Conservation (phyloP, 176 grass and related monocot genomes). For the Alloteropsis semialata region DNA sequence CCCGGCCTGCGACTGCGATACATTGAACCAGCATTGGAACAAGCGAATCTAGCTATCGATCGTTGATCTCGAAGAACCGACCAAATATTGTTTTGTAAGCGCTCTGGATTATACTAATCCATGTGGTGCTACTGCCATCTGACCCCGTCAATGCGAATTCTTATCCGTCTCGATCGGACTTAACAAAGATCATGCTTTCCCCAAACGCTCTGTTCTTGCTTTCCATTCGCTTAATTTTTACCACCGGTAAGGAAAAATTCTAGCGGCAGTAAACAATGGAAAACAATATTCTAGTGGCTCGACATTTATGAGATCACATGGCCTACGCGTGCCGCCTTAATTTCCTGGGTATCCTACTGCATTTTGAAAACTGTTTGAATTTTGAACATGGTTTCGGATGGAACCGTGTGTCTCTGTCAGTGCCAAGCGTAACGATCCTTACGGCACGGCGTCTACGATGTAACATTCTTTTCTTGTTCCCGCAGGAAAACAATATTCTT, state of each 20-base stretch:
- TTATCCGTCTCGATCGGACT: slow-evolving; percentile 27
- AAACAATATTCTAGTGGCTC: neutral
- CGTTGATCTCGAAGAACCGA: slow-evolving; percentile 43
- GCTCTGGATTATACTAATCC: neutral
- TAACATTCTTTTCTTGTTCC: slow-evolving; percentile 28
- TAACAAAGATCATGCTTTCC: slow-evolving; percentile 1
- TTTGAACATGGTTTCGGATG: neutral
- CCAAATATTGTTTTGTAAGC: neutral
- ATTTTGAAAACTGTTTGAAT: neutral
- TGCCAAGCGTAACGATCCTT: neutral
- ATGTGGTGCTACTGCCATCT: neutral
- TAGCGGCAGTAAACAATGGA: neutral
- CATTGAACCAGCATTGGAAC: slow-evolving; percentile 28
- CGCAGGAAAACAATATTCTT: neutral
- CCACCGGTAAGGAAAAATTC: neutral
- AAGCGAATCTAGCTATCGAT: slow-evolving; percentile 1
- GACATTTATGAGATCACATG: slow-evolving; percentile 52
- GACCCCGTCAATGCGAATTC: slow-evolving; percentile 25
- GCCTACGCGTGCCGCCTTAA: slow-evolving; percentile 13
- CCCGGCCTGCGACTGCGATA: slow-evolving; percentile 9
- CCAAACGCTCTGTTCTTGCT: neutral
- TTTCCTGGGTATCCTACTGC: neutral
- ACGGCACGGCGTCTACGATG: slow-evolving; percentile 40
- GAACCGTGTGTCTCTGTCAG: slow-evolving; percentile 14
- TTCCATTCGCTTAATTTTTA: too few relatives aligned